phyloP scores from a whole-genome alignment of 192 early-diverging fungal species.

The Podila epigama region DNA sequence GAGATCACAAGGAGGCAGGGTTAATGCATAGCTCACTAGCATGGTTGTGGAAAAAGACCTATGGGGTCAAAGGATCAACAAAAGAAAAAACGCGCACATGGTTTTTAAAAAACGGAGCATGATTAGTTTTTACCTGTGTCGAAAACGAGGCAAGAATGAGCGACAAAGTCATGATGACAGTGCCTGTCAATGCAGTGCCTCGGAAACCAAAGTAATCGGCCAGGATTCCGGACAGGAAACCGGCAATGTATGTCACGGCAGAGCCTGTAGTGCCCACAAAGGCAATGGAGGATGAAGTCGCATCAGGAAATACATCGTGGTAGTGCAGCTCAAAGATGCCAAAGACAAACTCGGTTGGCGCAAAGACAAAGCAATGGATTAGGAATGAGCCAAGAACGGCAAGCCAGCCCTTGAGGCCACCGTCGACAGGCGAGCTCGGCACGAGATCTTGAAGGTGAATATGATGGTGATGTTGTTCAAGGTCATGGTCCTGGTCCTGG shows the following conservation, averaged over 20 bases:
- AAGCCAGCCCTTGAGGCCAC: constrained; percentile 26
- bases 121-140: constrained; percentile 24
- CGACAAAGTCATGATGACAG: constrained; percentile 42
- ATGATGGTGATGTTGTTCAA: neutral
- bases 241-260: constrained; percentile 38
- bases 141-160: constrained; percentile 57
- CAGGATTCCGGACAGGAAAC: constrained; percentile 29
- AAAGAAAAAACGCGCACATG: neutral
- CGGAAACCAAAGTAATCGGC: constrained; percentile 59
- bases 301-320: constrained; percentile 19
- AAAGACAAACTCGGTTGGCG: constrained; percentile 40
- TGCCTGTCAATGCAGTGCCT: constrained; percentile 54
- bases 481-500: neutral
- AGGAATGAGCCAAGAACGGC: constrained; percentile 25
- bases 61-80: neutral
- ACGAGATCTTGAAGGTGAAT: neutral
- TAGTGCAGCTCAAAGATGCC: constrained; percentile 36
- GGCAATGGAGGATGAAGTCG: constrained; percentile 26
- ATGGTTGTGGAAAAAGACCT: neutral
- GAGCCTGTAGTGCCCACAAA: constrained; percentile 38
- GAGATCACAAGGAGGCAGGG: neutral
- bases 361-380: constrained; percentile 42
- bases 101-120: too few species aligned
- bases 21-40: neutral
- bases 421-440: constrained; percentile 5